Evolutionary conservation across 805 yeast genomes (phyloP).

Genomic region (Wickerhamiella dianesei): DNA sequence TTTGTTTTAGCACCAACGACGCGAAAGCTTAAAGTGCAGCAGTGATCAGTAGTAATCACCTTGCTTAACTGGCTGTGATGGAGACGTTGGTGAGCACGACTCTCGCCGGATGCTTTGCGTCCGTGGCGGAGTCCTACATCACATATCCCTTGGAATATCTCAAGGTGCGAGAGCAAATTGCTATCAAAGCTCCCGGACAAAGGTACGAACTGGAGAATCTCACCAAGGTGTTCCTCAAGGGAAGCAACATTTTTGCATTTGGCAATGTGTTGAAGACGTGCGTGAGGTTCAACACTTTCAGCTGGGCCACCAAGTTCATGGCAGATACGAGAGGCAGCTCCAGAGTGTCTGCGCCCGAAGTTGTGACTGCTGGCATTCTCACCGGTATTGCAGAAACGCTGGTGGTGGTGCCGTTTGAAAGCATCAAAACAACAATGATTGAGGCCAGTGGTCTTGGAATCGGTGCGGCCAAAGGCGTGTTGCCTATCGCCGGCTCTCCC

Average conservation of each 20-base stretch:
- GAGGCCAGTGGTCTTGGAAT: conserved; percentile 29
- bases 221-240: conserved; percentile 30
- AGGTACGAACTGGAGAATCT: conserved; percentile 15
- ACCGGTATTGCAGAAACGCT: conserved; percentile 75
- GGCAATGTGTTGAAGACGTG: conserved; percentile 66
- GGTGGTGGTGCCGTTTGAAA: conserved; percentile 76
- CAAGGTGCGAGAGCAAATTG: conserved; percentile 27
- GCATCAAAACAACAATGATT: conserved; percentile 60
- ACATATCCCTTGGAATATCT: conserved; percentile 32
- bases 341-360: conserved; percentile 45
- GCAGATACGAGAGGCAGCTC: conserved; percentile 46
- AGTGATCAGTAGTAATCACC: not conserved
- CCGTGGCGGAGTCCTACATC: conserved; percentile 25
- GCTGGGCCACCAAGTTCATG: conserved; percentile 58
- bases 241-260: conserved; percentile 60
- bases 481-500: conserved; percentile 22
- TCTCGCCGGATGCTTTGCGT: conserved; percentile 28
- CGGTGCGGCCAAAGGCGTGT: conserved; percentile 22
- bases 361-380: conserved; percentile 70
- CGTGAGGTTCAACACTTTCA: conserved; percentile 61
- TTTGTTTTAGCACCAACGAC: too few relatives aligned
- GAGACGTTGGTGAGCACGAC: conserved; percentile 23
- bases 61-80: not conserved
- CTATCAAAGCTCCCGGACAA: conserved; percentile 14
- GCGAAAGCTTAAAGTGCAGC: too few relatives aligned